Conservation (phyloP, 2,329 filamentous ascomycete genomes). For the Exserohilum rostratum region DNA sequence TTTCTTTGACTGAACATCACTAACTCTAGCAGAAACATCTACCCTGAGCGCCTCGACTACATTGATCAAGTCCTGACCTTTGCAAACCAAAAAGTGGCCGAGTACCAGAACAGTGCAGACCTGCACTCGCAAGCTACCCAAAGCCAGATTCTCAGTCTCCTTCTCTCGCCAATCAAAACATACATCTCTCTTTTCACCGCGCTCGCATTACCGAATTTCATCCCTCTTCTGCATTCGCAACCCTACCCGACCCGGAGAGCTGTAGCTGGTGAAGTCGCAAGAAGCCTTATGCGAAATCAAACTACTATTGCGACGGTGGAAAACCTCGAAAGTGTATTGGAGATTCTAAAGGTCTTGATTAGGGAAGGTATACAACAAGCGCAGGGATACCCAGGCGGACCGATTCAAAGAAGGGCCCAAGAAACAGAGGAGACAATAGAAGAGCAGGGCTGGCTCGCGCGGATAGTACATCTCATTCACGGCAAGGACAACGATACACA, state of each 20-base stretch:
- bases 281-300: conserved; percentile 80
- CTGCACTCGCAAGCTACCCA: conserved; percentile 87
- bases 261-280: conserved; percentile 86
- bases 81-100: conserved; percentile 81
- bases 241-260: conserved; percentile 90
- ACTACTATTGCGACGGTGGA: conserved; percentile 78
- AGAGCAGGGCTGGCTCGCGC: conserved; percentile 95
- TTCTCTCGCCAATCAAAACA: conserved; percentile 87
- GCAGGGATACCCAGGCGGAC: conserved; percentile 81
- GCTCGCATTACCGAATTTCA: conserved; percentile 86
- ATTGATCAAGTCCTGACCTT: conserved; percentile 93
- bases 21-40: conserved; percentile 71
- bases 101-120: conserved; percentile 94
- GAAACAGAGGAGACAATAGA: conserved; percentile 98
- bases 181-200: conserved; percentile 98
- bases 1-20: conserved; percentile 3
- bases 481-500: conserved; percentile 89
- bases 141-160: conserved; percentile 83
- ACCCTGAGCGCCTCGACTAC: conserved; percentile 89
- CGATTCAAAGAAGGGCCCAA: conserved; percentile 71
- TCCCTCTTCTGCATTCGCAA: conserved; percentile 87
- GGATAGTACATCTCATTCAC: conserved; percentile 86
- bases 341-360: conserved; percentile 87
- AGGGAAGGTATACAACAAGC: conserved; percentile 85
- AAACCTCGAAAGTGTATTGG: conserved; percentile 85